These are phyloP conservation scores for Castanopsis chinensis DNA, from an alignment of 306 rosid genomes.

Conservation along the genomic window DNA sequence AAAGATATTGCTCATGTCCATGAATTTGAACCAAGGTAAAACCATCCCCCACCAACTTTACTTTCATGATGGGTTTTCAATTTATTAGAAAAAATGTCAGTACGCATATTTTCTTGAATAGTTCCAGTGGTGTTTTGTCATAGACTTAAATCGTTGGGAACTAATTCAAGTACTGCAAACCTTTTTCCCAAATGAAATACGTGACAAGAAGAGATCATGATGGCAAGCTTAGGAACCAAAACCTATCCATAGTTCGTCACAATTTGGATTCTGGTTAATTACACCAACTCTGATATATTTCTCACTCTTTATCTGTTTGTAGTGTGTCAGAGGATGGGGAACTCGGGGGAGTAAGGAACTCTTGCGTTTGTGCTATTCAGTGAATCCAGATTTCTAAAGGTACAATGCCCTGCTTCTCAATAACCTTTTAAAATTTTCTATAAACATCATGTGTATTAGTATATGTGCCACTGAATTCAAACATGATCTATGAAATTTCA, in stretches of 20 bases:
- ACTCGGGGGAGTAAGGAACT: slow-evolving; percentile 39
- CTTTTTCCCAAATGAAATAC: not conserved
- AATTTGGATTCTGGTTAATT: not conserved
- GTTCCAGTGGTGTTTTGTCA: not conserved
- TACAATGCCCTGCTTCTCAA: slow-evolving; percentile 8
- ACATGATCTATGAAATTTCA: not conserved
- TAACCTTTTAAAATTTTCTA: not conserved
- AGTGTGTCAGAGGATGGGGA: slow-evolving; percentile 42
- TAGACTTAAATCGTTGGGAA: not conserved
- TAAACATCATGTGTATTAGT: not conserved
- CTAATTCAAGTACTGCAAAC: not conserved
- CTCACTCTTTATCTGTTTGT: not conserved
- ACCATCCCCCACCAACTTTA: not conserved
- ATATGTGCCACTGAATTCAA: not conserved
- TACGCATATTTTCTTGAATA: not conserved
- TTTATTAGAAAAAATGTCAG: not conserved
- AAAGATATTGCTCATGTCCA: slow-evolving; percentile 45
- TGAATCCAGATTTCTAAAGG: slow-evolving; percentile 9
- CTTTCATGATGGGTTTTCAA: not conserved
- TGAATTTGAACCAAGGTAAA: slow-evolving; percentile 42
- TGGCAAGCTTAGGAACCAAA: not conserved
- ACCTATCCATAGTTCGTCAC: not conserved
- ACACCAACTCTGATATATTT: not conserved
- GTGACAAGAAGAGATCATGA: slow-evolving; percentile 3
- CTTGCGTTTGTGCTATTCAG: slow-evolving; percentile 43